Conservation (phyloP, 192 early-diverging fungal species). For the Jimgerdemannia lactiflua region DNA sequence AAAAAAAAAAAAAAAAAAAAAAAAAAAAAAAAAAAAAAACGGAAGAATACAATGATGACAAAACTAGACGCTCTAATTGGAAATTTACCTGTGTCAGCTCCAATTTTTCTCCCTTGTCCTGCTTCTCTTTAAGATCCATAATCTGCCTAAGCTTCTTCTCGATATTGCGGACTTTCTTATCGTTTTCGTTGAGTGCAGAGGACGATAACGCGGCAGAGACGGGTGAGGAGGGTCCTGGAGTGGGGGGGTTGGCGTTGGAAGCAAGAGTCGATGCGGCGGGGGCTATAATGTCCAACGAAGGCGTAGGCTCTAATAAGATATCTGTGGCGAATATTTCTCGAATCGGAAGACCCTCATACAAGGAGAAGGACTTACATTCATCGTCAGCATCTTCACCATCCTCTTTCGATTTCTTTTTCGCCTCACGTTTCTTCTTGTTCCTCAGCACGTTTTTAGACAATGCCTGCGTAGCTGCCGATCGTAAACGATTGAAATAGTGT, state of each 20-base stretch:
- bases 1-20: no score
- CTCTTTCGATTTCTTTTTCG: constrained; percentile 53
- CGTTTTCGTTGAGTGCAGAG: constrained; percentile 56
- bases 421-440: constrained; percentile 74
- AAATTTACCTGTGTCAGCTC: constrained; percentile 72
- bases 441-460: constrained; percentile 57
- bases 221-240: background rate
- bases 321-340: no score
- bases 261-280: constrained; percentile 18
- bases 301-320: background rate
- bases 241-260: constrained; percentile 5
- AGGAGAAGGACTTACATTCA: background rate
- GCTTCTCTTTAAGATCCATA: constrained; percentile 75
- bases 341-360: background rate
- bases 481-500: background rate
- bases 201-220: background rate
- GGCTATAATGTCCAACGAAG: constrained; percentile 21
- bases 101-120: constrained; percentile 72
- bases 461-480: background rate
- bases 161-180: constrained; percentile 85
- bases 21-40: no score
- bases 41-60: background rate
- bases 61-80: background rate
- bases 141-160: constrained; percentile 95
- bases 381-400: constrained; percentile 24